Base-by-base conservation (phyloP, 192 early-diverging fungal species). In the Umbelopsis sp. region DNA sequence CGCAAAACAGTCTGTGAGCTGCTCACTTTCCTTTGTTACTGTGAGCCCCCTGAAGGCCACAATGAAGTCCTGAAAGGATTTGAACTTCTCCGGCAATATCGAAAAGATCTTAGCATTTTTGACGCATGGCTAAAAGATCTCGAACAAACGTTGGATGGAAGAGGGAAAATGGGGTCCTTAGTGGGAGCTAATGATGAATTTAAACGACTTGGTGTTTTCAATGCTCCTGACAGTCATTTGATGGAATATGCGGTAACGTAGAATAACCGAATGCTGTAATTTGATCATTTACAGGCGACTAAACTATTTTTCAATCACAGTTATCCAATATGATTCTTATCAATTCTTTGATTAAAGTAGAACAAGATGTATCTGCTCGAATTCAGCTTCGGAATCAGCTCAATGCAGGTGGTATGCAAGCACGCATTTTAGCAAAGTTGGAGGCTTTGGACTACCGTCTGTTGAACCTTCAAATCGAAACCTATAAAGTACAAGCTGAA, bases 301-400 rank as follows among this genome's bases (percentile, higher is more conserved):
- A 13, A 16, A 6, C 7, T 66, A n/a, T n/a, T 20, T 45, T 46
- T 48, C 46, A 58, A 46, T n/a, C 30, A 22, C 22, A 86, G 81
- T 79, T 93, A n/a, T 88, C 90, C n/a, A 90, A 88, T 74, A 82
- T 93, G 83, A 86, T 93, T 22, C 80, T 93, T 25, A 80, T 92
- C 71, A 93, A 93, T 67, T 85, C 90, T 10, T 71, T 93, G 0
- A 82, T 92, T 3, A 87, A 87, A 46, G 87, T 91, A 13, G 86
- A 87, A 8, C 85, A 89, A 64, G 91, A 93, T 64, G 83, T 91
- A 37, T 87, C 90, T n/a, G 76, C 87, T 71, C 85, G 91, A 52
- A 84, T 91, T 47, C 87, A 92, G 68, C 80, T 91, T 53, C 81
- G 92, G 66, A 91, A 87, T 68, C 88, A 90, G 74, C 69, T 93